phyloP scores from a whole-genome alignment of 345 rosid species.

The Camelina sativa region DNA sequence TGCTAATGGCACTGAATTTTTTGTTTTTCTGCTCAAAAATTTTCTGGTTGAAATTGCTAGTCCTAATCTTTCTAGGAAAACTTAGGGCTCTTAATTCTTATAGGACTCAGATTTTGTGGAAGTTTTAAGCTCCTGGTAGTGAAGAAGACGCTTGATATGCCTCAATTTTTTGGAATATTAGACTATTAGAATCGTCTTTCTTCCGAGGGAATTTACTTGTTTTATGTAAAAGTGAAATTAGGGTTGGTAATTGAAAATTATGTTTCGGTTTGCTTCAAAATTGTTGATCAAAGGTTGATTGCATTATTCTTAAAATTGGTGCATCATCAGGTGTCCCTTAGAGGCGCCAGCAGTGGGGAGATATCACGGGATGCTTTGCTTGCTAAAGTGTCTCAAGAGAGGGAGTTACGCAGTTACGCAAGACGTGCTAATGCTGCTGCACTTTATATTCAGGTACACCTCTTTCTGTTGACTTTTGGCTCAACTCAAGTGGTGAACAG shows the following conservation, averaged over 20 bases:
- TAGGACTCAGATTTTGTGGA: constrained; percentile 18
- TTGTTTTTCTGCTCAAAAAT: neutral
- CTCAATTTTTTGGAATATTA: neutral
- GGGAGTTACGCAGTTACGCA: constrained; percentile 80
- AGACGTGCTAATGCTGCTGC: constrained; percentile 79
- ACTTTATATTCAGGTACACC: constrained; percentile 64
- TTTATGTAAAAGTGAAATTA: neutral
- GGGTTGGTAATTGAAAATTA: neutral
- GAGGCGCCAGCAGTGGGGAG: constrained; percentile 92
- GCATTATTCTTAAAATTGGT: neutral
- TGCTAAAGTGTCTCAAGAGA: constrained; percentile 78
- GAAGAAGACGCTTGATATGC: constrained; percentile 1
- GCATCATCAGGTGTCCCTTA: constrained; percentile 73
- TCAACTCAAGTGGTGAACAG: neutral
- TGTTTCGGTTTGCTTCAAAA: neutral
- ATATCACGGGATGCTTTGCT: constrained; percentile 91
- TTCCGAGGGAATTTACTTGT: neutral
- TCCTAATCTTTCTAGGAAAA: neutral
- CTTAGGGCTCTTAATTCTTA: constrained; percentile 26
- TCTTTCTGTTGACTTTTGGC: neutral
- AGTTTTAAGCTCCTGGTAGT: neutral
- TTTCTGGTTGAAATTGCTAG: constrained; percentile 1
- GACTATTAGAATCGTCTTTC: neutral
- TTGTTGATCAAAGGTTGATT: constrained; percentile 10
- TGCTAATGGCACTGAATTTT: neutral